These are phyloP conservation scores for Stachybotrys chartarum DNA, from an alignment of 2,329 filamentous ascomycete species.

Conservation along the genomic window DNA sequence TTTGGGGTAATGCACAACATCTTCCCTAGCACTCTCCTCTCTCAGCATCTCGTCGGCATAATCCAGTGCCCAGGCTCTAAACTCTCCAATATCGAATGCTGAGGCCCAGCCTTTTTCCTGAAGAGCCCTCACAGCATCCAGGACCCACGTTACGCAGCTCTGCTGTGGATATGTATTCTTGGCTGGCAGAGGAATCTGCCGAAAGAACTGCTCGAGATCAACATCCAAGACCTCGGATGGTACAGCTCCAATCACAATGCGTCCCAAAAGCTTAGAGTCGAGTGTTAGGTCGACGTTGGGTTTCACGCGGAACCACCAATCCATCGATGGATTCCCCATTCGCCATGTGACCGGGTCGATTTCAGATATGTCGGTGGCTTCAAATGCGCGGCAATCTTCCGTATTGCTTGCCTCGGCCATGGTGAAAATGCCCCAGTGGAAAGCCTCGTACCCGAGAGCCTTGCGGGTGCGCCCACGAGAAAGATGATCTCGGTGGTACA, in stretches of 20 bases:
- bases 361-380: conserved; percentile 21
- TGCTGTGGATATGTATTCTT: conserved; percentile 25
- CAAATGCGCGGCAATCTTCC: conserved; percentile 11
- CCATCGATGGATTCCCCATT: conserved; percentile 22
- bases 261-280: conserved; percentile 17
- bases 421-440: conserved; percentile 22
- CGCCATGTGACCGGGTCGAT: conserved; percentile 21
- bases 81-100: conserved; percentile 14
- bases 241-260: conserved; percentile 17
- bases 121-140: conserved; percentile 15
- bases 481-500: conserved; percentile 18
- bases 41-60: conserved; percentile 21
- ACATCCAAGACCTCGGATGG: conserved; percentile 7
- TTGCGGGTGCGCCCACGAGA: conserved; percentile 14
- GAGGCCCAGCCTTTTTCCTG: conserved; percentile 16
- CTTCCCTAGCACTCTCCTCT: neutral
- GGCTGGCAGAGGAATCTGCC: conserved; percentile 14
- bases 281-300: conserved; percentile 7
- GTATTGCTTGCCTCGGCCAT: conserved; percentile 10
- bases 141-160: conserved; percentile 25
- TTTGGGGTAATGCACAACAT: neutral
- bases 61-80: conserved; percentile 17
- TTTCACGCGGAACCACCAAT: conserved; percentile 19
- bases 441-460: conserved; percentile 19
- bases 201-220: conserved; percentile 15